Evolutionary conservation across 148 eudicot genomes (phyloP).

Genomic region (Dianthus caryophyllus): DNA sequence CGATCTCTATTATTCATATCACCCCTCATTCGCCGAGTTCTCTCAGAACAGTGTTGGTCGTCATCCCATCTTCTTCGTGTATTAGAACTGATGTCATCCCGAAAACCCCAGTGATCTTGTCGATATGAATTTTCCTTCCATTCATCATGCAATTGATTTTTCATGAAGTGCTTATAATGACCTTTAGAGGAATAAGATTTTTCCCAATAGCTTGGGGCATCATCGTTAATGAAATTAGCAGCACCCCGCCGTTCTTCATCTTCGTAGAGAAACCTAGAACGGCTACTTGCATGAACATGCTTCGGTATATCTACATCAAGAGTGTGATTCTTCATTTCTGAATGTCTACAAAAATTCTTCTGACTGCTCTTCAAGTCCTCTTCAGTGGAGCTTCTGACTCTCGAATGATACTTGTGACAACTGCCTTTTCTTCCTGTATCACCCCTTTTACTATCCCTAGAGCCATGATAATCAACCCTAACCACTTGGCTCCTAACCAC

Average conservation of each 20-base stretch:
- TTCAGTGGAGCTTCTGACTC: conserved; percentile 18
- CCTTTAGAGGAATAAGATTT: not conserved
- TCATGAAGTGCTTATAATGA: conserved; percentile 8
- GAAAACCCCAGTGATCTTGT: conserved; percentile 8
- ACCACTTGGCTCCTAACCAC: conserved; percentile 8
- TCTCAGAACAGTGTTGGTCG: conserved; percentile 15
- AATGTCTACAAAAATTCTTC: conserved; percentile 11
- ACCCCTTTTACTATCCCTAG: conserved; percentile 16
- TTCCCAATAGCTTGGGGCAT: conserved; percentile 14
- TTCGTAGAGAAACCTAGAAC: conserved; percentile 1
- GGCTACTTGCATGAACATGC: not conserved
- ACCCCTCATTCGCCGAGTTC: conserved; percentile 10
- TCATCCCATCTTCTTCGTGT: conserved; percentile 22
- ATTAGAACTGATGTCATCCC: conserved; percentile 13
- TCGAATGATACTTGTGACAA: conserved; percentile 13
- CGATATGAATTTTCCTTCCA: conserved; percentile 9
- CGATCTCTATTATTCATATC: conserved; percentile 13
- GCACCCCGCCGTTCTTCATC: conserved; percentile 12
- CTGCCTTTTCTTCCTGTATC: conserved; percentile 5
- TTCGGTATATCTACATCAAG: conserved; percentile 1
- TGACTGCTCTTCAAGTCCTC: conserved; percentile 3
- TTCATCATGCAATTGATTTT: conserved; percentile 7
- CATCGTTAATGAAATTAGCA: conserved; percentile 16
- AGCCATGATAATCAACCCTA: conserved; percentile 8
- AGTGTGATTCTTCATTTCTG: conserved; percentile 6